phyloP scores from a whole-genome alignment of 2,329 filamentous ascomycete genomes.

The Periglandula ipomoeae region DNA sequence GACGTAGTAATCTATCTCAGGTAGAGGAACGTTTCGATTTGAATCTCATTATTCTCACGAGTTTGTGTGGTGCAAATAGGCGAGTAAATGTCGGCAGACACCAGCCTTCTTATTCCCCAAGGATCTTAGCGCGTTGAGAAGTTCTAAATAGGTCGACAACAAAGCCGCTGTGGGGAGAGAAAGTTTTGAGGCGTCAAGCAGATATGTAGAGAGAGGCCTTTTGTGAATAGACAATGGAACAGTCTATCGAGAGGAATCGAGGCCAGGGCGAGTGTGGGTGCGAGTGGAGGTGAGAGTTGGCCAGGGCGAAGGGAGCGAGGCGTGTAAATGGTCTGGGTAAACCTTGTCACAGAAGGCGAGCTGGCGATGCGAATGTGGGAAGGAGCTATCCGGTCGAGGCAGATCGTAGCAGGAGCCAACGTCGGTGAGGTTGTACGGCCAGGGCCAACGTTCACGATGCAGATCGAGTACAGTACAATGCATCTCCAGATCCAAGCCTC shows the following conservation, averaged over 20 bases:
- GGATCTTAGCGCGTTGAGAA: background rate
- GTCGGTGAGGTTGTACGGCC: background rate
- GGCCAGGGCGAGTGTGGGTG: background rate
- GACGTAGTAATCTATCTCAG: conserved; percentile 3
- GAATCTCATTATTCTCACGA: background rate
- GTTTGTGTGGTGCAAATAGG: conserved; percentile 5
- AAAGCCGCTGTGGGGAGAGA: background rate
- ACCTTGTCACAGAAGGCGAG: background rate
- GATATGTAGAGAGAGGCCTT: background rate
- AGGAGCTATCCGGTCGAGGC: conserved; percentile 4
- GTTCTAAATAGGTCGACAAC: background rate
- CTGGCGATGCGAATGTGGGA: conserved; percentile 1
- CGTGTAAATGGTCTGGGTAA: conserved; percentile 6
- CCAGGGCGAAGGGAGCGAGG: background rate
- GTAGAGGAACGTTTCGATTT: background rate
- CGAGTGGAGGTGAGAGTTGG: background rate
- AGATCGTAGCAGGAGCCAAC: background rate
- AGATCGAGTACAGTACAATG: background rate
- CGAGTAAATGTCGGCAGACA: background rate
- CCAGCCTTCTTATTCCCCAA: background rate
- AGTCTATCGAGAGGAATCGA: background rate
- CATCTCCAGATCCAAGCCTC: background rate
- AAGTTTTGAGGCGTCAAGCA: background rate
- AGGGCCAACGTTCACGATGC: background rate
- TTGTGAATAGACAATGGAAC: background rate